Conservation (phyloP, 768 basidiomycete species). For the Boletus huronensis region DNA sequence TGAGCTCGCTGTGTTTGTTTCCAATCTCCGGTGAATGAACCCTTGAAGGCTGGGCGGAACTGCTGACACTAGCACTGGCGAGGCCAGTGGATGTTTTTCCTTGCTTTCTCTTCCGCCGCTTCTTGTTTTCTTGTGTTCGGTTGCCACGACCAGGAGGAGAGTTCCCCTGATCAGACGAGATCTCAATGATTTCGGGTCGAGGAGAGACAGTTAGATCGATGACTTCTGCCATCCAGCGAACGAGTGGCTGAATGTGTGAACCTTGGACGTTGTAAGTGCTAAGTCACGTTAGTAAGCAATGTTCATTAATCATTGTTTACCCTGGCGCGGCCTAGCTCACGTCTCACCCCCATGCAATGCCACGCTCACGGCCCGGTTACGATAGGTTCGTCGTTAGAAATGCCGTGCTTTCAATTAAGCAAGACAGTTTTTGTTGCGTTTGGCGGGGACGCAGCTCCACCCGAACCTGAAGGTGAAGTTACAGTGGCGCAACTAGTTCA, state of each 20-base stretch:
- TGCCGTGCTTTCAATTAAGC: not conserved
- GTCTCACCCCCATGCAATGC: not conserved
- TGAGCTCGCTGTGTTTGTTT: not conserved
- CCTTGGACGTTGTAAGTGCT: not conserved
- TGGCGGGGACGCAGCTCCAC: not conserved
- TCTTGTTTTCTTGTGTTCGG: conserved; percentile 17
- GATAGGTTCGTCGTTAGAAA: not conserved
- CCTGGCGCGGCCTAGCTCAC: not conserved
- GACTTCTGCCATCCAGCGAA: conserved; percentile 27
- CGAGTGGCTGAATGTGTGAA: not conserved
- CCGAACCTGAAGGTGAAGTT: not conserved
- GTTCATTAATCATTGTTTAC: too few species aligned
- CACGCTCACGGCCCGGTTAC: not conserved
- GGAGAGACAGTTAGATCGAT: conserved; percentile 34
- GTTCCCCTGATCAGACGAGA: conserved; percentile 25
- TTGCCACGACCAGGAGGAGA: conserved; percentile 1
- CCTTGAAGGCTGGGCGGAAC: conserved; percentile 20
- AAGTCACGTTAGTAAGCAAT: too few species aligned
- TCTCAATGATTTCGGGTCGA: conserved; percentile 29
- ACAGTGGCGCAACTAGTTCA: not conserved
- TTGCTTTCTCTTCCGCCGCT: conserved; percentile 29
- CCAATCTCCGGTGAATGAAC: conserved; percentile 16
- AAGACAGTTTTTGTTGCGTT: not conserved
- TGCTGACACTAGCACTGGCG: conserved; percentile 9
- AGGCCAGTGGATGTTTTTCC: conserved; percentile 19